Percentiles rank a stretch among this genome's conserved stretches.
phyloP scores from a whole-genome alignment of 805 yeast genomes.

The Zygoascus biomembranicola region DNA sequence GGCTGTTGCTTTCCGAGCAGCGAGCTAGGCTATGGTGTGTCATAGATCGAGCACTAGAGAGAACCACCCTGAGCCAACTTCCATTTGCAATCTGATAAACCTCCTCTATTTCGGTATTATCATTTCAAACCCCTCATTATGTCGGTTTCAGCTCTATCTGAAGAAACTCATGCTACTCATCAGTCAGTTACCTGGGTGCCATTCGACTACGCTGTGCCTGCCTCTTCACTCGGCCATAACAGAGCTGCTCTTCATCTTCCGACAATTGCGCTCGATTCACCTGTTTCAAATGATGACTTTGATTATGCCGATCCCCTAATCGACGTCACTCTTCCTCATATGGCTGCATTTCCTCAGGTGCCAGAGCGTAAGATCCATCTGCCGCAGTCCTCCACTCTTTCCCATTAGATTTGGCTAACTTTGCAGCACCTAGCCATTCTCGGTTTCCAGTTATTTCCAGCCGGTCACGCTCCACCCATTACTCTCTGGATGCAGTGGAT shows the following conservation, averaged over 20 bases:
- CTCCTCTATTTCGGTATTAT: not conserved
- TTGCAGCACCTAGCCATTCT: not conserved
- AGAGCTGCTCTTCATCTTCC: not conserved
- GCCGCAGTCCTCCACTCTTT: not conserved
- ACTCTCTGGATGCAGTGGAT: not conserved
- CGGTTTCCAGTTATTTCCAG: not conserved
- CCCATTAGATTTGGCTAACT: not conserved
- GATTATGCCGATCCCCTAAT: slow-evolving; percentile 1
- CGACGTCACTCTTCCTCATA: not conserved
- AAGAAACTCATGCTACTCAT: slow-evolving; percentile 5
- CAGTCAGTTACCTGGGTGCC: slow-evolving; percentile 7
- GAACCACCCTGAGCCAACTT: too few species aligned
- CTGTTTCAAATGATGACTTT: not conserved
- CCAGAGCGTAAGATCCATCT: not conserved
- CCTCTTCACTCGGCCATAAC: slow-evolving; percentile 2
- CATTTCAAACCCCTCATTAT: not conserved
- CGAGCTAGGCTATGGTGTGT: too few species aligned
- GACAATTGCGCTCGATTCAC: not conserved
- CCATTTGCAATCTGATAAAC: too few species aligned
- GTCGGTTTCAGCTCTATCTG: not conserved
- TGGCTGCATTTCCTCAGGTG: not conserved
- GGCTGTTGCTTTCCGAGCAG: too few species aligned
- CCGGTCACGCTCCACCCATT: slow-evolving; percentile 1
- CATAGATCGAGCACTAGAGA: too few species aligned
- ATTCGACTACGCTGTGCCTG: slow-evolving; percentile 12